A percentile compares a stretch with the other conserved stretches of the same genome.
phyloP scores from a whole-genome alignment of 352 stramenopile genomes.

The Pythium phragmiticola region DNA sequence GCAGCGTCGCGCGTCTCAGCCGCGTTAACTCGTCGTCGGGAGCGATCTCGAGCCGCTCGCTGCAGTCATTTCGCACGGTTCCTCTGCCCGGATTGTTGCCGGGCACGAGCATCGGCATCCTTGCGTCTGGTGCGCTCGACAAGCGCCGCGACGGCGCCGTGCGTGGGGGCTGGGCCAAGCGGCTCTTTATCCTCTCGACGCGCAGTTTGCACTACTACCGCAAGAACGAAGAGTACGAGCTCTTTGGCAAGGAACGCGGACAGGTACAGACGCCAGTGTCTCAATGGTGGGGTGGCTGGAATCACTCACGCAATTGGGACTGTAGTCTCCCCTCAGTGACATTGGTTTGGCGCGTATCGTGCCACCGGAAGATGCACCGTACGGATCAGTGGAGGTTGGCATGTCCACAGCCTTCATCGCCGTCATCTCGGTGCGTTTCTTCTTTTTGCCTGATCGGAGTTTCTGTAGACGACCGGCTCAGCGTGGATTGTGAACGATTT shows the following conservation, averaged over 20 bases:
- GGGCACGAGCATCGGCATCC: constrained; percentile 69
- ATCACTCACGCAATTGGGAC: background rate
- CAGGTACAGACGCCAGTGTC: constrained; percentile 33
- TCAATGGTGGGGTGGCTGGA: background rate
- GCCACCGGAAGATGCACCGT: constrained; percentile 68
- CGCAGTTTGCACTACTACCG: constrained; percentile 84
- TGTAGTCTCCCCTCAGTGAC: constrained; percentile 43
- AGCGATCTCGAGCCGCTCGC: constrained; percentile 47
- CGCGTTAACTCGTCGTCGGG: constrained; percentile 57
- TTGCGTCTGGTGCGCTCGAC: constrained; percentile 73
- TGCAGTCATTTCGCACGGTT: constrained; percentile 72
- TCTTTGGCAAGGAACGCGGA: constrained; percentile 84
- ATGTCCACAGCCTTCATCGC: constrained; percentile 61
- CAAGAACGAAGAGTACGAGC: constrained; percentile 74
- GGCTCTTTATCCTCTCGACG: constrained; percentile 81
- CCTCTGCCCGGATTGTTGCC: constrained; percentile 70
- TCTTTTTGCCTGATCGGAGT: background rate
- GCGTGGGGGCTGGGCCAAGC: constrained; percentile 74
- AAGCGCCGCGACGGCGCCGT: constrained; percentile 84
- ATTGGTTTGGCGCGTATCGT: constrained; percentile 80
- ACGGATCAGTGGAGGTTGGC: constrained; percentile 62
- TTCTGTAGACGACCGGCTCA: background rate
- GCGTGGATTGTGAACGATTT: background rate
- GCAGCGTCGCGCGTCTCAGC: constrained; percentile 42
- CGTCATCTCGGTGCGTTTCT: constrained; percentile 56